Evolutionary conservation across 2,329 filamentous ascomycete species (phyloP), one percentile per base, ranked within the genome.

Genomic region (Zalaria sp.): DNA sequence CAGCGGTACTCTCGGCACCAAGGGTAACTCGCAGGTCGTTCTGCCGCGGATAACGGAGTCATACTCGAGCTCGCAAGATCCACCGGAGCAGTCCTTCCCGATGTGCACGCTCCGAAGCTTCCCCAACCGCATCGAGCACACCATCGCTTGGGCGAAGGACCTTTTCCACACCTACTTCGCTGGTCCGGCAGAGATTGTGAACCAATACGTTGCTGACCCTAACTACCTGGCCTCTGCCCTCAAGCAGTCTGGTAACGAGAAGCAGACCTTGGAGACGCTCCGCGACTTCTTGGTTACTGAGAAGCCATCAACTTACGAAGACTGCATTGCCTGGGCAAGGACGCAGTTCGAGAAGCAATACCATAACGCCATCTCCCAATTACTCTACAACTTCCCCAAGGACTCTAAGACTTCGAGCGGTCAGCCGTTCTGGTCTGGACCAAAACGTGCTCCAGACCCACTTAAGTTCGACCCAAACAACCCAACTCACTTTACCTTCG

Each of bases 21-120:
- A 98, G 72, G 91, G 91, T 56, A 98, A 98, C 67, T 94, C 87
- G 5, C 91, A 98, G 58, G 91, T 98, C 45, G 79, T 98, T 38
- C 73, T 98, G 43, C 93, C 91, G 7, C 75, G 78, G 52, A 67
- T 95, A 48, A 96, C 91, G 1, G 93, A 98, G 63, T 96, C 91
- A 1, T 98, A 98, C 68, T 95, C 91, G 1, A 86, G 81, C 55
- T 96, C 91, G 18, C 89, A 95, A 60, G 93, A 98, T 60, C 91
- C 91, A 1, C 91, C 91, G 0, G 93, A 98, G 71, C 87, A 95
- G 67, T 93, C 91, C 1, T 96, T 98, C 73, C 91, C 91, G 1
- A 96, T 96, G 88, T 98, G 91, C 63, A 96, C 91, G 4, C 73
- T 98, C 47, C 79, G 85, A 57, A 95, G 88, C 63, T 98, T 98